phyloP scores from a whole-genome alignment of 768 basidiomycete genomes.

The Lentinula edodes region DNA sequence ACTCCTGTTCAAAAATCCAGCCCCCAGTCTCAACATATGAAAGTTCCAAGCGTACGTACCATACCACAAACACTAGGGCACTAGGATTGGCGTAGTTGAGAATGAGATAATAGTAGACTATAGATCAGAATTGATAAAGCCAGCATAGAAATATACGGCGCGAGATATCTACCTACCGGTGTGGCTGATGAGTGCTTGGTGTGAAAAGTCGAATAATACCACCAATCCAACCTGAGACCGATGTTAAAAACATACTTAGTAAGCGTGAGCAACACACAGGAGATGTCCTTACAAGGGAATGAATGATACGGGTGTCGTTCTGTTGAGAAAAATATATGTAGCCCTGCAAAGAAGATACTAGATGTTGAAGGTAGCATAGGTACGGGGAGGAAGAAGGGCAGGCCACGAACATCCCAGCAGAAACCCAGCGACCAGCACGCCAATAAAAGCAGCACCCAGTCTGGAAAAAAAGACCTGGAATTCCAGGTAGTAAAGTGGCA shows the following conservation, averaged over 20 bases:
- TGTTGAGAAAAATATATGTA: conserved; percentile 41
- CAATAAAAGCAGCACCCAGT: conserved; percentile 5
- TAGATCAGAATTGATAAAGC: not conserved
- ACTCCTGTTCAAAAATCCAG: conserved; percentile 21
- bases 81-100: not conserved
- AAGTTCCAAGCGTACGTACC: not conserved
- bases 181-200: conserved; percentile 44
- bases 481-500: not conserved
- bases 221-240: conserved; percentile 31
- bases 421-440: not conserved
- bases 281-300: conserved; percentile 26
- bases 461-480: not conserved
- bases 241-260: not conserved
- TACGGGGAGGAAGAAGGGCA: not conserved
- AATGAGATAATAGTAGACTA: not conserved
- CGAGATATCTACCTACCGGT: conserved; percentile 25
- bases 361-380: not conserved
- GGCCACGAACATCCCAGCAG: not conserved
- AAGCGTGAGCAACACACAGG: not conserved
- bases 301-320: conserved; percentile 36
- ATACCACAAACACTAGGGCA: not conserved
- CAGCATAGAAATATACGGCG: not conserved
- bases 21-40: not conserved
- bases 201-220: conserved; percentile 38
- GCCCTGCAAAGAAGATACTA: conserved; percentile 37